phyloP scores from a whole-genome alignment of 805 yeast genomes.

The Lipomyces kockii region DNA sequence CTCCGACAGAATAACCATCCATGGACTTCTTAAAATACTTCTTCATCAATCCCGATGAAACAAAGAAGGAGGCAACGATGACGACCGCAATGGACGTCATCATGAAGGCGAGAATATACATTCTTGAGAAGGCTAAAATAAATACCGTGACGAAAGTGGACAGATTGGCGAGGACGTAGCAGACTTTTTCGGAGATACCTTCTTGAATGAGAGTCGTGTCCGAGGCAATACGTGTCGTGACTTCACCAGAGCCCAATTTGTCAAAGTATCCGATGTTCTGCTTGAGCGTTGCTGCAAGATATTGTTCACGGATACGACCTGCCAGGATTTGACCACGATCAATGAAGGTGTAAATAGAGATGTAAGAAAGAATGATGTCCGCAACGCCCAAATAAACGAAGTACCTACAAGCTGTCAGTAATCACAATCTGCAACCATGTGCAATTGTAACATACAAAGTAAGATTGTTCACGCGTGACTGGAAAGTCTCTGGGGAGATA shows the following conservation, averaged over 20 bases:
- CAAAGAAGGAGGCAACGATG: constrained; percentile 41
- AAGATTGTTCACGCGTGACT: constrained; percentile 43
- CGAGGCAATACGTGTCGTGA: constrained; percentile 49
- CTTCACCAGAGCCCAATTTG: constrained; percentile 50
- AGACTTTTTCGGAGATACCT: constrained; percentile 50
- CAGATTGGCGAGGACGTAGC: constrained; percentile 45
- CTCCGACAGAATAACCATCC: constrained; percentile 31
- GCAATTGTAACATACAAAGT: constrained; percentile 49
- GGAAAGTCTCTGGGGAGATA: constrained; percentile 41
- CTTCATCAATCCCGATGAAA: constrained; percentile 42
- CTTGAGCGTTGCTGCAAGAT: constrained; percentile 45
- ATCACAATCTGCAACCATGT: constrained; percentile 36
- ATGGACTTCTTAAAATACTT: constrained; percentile 27
- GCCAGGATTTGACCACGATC: constrained; percentile 50
- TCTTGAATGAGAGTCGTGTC: constrained; percentile 49
- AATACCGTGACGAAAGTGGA: constrained; percentile 48
- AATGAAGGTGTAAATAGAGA: constrained; percentile 46
- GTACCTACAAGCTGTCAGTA: not conserved
- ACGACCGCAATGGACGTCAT: constrained; percentile 44
- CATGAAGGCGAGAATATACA: constrained; percentile 47
- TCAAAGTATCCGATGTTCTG: constrained; percentile 51
- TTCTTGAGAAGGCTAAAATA: constrained; percentile 45
- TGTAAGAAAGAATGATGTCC: constrained; percentile 27
- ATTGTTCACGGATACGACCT: constrained; percentile 47
- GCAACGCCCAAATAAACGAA: constrained; percentile 16